A percentile compares a stretch with the other conserved stretches of the same genome.
phyloP scores from a whole-genome alignment of 2,329 filamentous ascomycete genomes.

The Stachybotrys chlorohalonatus region DNA sequence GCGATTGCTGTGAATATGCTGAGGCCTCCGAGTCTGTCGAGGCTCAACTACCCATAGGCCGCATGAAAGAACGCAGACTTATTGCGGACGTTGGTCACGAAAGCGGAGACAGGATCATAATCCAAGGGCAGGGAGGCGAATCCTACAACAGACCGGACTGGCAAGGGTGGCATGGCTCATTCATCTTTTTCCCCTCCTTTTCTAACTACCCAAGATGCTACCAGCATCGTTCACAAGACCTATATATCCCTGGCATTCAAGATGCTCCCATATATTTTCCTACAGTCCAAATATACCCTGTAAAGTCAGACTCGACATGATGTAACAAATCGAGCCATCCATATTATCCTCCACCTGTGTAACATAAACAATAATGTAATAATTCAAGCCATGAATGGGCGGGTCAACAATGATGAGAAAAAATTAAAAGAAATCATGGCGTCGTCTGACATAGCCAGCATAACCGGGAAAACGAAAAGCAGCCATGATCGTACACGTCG shows the following conservation, averaged over 20 bases:
- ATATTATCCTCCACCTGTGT: background rate
- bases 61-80: no score
- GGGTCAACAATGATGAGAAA: background rate
- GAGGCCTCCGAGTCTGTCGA: background rate
- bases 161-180: background rate
- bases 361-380: background rate
- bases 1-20: background rate
- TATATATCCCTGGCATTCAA: background rate
- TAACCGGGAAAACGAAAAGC: slow-evolving; percentile 21
- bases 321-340: background rate
- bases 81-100: no score
- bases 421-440: background rate
- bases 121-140: no score
- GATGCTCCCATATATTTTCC: background rate
- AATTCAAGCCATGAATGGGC: background rate
- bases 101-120: no score
- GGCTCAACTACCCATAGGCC: no score
- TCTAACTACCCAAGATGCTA: background rate
- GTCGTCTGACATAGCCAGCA: slow-evolving; percentile 23
- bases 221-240: background rate
- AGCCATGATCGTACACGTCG: slow-evolving; percentile 11
- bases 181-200: background rate
- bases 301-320: background rate
- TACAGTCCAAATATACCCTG: background rate
- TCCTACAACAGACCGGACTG: no score